Evolutionary conservation across 768 basidiomycete species (phyloP), one percentile per base, ranked within the genome.

Genomic region (Amanita brunnescens): DNA sequence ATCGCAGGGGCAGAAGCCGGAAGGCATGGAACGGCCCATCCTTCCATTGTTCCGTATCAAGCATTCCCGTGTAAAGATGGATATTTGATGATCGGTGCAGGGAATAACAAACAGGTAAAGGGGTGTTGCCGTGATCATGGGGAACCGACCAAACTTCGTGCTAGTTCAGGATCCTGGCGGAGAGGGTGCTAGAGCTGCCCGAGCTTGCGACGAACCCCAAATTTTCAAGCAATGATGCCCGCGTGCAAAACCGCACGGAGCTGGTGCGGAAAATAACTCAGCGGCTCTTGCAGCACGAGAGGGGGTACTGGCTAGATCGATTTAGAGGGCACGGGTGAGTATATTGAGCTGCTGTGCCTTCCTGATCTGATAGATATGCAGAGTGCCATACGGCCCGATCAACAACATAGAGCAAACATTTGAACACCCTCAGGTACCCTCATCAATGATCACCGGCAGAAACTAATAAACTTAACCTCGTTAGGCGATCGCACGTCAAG

Each of bases 41-140:
- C 94, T 12, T 92, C 90, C 14, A 85, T 97, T 59, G 94, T 93
- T 6, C 91, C 92, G 2, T 95, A 94, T 68, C 89, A 93, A 64
- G 89, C 83, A 3, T 93, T 95, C 64, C 79, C 85, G 0, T 95
- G 92, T 62, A 77, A 80, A 61, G 83, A 91, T 59, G 89, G 91
- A 26, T 93, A 82, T 63, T 66, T 96, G 53, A 95, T 96, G 94
- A 83, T 96, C 56, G 92, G 91, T 40, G 91, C 89, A 6, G 93
- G 90, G 4, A 95, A 92, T 64, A 80, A 95, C 62, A 85, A 79
- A 57, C 90, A 91, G 77, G 88, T 85, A 58, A 29, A 29, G 44
- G 55, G 39, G 46, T 12, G 20, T 46, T 14, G 18, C 42, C 29
- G 20, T 16, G 32, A 43, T 40, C 23, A 58, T 3, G 43, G 30